phyloP scores from a whole-genome alignment of 225 moss, liverwort and hornwort genomes.

The Pleurozium schreberi region DNA sequence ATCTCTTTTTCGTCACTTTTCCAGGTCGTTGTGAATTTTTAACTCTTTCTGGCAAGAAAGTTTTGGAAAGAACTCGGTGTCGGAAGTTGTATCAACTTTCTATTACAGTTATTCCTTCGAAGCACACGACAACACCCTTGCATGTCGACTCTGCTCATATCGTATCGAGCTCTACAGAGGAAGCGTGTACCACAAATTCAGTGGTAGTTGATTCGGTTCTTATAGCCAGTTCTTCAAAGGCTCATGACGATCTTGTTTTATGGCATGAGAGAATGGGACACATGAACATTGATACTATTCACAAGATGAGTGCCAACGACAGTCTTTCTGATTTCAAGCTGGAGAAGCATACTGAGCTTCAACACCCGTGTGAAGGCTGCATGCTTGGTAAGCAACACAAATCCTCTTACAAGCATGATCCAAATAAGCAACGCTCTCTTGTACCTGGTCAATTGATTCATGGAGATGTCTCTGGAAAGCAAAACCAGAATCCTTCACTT shows the following conservation, averaged over 20 bases:
- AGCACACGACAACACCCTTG: too few species aligned
- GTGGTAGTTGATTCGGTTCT: accelerated
- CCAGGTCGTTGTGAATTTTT: not conserved
- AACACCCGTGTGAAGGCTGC: not conserved
- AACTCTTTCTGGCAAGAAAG: not conserved
- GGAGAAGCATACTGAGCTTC: not conserved
- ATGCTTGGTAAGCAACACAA: not conserved
- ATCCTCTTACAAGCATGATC: not conserved
- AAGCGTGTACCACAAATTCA: too few species aligned
- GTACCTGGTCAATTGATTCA: not conserved
- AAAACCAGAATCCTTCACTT: not conserved
- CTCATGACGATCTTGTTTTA: not conserved
- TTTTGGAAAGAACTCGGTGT: not conserved
- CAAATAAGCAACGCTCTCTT: not conserved
- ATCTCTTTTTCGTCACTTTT: too few species aligned
- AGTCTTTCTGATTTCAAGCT: not conserved
- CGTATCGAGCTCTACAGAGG: too few species aligned
- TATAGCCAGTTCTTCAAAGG: accelerated
- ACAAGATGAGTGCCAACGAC: not conserved
- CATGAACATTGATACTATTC: accelerated
- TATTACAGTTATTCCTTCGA: accelerated
- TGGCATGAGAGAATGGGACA: not conserved
- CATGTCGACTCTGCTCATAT: too few species aligned
- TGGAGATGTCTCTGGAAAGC: not conserved
- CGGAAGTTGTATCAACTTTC: not conserved